phyloP scores from a whole-genome alignment of 2,329 filamentous ascomycete genomes.

The Aureobasidium sp. region DNA sequence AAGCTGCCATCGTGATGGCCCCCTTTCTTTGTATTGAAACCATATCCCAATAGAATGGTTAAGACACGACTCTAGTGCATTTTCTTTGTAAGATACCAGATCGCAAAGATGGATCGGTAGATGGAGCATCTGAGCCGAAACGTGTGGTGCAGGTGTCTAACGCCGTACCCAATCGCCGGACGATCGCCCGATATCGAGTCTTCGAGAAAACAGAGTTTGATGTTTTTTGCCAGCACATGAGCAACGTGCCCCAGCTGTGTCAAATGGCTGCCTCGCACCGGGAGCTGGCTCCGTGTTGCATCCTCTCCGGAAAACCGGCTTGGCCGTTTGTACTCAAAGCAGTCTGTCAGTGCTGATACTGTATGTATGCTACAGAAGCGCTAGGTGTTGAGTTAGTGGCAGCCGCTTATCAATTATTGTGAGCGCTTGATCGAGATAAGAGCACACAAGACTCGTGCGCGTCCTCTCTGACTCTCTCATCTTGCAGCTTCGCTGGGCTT shows the following conservation, averaged over 20 bases:
- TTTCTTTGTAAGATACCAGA: background rate
- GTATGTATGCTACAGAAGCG: background rate
- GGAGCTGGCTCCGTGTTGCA: background rate
- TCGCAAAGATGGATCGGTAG: constrained; percentile 9
- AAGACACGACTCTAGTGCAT: background rate
- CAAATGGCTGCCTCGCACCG: constrained; percentile 1
- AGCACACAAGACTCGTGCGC: background rate
- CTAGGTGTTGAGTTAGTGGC: background rate
- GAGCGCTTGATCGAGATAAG: background rate
- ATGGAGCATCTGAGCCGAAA: constrained; percentile 2
- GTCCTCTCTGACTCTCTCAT: background rate
- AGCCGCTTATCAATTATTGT: background rate
- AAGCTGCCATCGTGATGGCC: background rate
- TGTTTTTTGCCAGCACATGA: background rate
- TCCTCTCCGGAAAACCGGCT: background rate
- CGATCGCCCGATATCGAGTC: background rate
- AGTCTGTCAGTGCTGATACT: background rate
- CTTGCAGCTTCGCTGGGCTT: background rate
- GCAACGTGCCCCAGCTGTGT: background rate
- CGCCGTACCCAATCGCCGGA: background rate
- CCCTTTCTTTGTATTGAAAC: background rate
- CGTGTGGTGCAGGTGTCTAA: constrained; percentile 5
- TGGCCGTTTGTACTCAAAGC: background rate
- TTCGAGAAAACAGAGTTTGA: background rate
- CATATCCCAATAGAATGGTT: constrained; percentile 2